Evolutionary conservation across 2,329 filamentous ascomycete species (phyloP), one percentile per base, ranked within the genome.

Genomic region (Trichoderma atrobrunneum): DNA sequence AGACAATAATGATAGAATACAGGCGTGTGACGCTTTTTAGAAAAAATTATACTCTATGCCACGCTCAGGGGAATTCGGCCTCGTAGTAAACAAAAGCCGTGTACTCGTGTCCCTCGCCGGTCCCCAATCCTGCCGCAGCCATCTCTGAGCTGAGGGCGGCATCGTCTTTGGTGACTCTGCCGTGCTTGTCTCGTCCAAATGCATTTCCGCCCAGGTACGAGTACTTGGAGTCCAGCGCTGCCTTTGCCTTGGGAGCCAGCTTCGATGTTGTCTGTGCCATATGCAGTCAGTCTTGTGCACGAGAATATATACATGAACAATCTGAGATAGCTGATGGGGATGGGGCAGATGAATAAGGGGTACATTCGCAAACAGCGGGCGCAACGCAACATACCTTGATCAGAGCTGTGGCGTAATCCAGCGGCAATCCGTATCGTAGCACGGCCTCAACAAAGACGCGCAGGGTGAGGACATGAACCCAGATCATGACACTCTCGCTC

Each of bases 391-490:
- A 76, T 87, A 97, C 95, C 91, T 93, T 91, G 74, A 98, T 85
- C 76, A 98, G 84, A 18, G 91, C 93, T 76, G 92, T 93, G 63
- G 97, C 91, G 82, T 95, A 99, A 77, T 97, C 93, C 75, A 98
- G 84, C 62, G 96, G 96, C 77, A 99, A 82, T 32, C 96, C 96
- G 79, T 99, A 99, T 75, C 96, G 90, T 79, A 99, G 85, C n/a
- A 99, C 96, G 6, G 95, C 97, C 87, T 99, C 96, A 24, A 99
- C 96, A 82, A 98, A 99, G 24, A 98, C 95, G 69, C 96, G 87
- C 78, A 99, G 84, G 7, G 95, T 93, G 78, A 98, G 86, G 32
- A 97, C 92, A 80, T 99, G 96, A 64, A 97, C 88, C 94, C 95
- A 97, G 69, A 95, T 92, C 93, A 97, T 97, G 75, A 97, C 94